Evolutionary conservation across 495 filamentous ascomycete species (phyloP).

Genomic region (Hypoxylon fragiforme): DNA sequence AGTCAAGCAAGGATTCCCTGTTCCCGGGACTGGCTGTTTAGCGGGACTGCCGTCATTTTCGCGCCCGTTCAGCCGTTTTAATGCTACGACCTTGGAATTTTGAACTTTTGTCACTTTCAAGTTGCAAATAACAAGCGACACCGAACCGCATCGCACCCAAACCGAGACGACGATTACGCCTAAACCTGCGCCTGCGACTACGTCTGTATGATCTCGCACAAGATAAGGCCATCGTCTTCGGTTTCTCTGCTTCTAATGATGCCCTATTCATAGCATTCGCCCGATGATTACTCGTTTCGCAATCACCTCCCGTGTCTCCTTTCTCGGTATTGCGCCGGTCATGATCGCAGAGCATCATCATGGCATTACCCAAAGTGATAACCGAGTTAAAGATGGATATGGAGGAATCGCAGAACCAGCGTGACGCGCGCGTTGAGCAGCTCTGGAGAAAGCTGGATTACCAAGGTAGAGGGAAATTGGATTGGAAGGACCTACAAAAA

Average conservation of each 20-base stretch:
- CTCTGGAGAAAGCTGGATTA: slow-evolving; percentile 83
- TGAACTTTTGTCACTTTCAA: no score
- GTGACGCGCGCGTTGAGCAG: slow-evolving; percentile 74
- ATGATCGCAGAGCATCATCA: slow-evolving; percentile 48
- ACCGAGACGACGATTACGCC: no score
- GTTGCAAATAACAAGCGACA: slow-evolving; percentile 21
- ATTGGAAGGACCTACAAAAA: slow-evolving; percentile 78
- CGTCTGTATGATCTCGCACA: slow-evolving; percentile 29
- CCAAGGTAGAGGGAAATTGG: slow-evolving; percentile 72
- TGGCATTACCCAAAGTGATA: slow-evolving; percentile 48
- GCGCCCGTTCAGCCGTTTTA: slow-evolving; percentile 21
- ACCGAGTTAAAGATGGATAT: slow-evolving; percentile 48
- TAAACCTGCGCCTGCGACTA: no score
- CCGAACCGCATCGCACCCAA: no score
- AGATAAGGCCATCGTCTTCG: slow-evolving; percentile 2
- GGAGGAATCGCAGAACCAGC: slow-evolving; percentile 69
- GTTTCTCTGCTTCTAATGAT: slow-evolving; percentile 33
- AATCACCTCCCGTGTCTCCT: slow-evolving; percentile 20
- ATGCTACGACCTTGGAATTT: slow-evolving; percentile 15
- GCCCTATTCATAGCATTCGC: slow-evolving; percentile 39
- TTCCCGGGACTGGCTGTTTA: slow-evolving; percentile 16
- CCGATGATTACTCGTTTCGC: slow-evolving; percentile 25
- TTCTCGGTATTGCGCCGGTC: slow-evolving; percentile 26
- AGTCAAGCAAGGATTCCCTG: slow-evolving; percentile 26
- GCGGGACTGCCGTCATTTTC: slow-evolving; percentile 34